These are phyloP conservation scores for Coelastrella sp. DNA, from an alignment of 139 green algal species.

Conservation along the genomic window DNA sequence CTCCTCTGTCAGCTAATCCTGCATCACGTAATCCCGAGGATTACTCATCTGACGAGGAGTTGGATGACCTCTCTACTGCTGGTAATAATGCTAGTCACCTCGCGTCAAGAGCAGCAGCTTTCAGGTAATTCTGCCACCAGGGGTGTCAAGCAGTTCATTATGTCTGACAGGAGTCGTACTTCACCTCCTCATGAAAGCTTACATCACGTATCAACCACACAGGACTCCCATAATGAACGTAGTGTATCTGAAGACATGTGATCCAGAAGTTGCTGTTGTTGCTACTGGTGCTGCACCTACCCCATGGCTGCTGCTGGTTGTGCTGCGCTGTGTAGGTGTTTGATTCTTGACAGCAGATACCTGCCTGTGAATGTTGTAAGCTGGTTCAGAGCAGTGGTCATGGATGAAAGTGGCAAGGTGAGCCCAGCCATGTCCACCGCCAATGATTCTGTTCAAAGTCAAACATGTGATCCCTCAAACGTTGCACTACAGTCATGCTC, in stretches of 20 bases:
- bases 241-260: neutral
- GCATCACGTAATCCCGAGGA: neutral
- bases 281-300: neutral
- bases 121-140: neutral
- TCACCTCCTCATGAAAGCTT: neutral
- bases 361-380: conserved; percentile 56
- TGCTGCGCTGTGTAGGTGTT: neutral
- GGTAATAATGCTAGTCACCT: too few relatives aligned
- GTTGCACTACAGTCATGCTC: too few relatives aligned
- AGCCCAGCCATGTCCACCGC: neutral
- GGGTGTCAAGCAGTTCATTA: too few relatives aligned
- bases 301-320: too few relatives aligned
- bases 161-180: too few relatives aligned
- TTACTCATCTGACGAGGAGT: conserved; percentile 23
- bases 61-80: conserved; percentile 6
- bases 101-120: neutral
- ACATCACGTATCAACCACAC: neutral
- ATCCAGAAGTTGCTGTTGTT: neutral
- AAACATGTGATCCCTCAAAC: neutral
- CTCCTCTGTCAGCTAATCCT: neutral
- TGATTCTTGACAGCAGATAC: conserved; percentile 55
- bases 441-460: neutral
- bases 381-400: conserved; percentile 58
- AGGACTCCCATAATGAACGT: too few relatives aligned
- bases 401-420: conserved; percentile 51